These are phyloP conservation scores for Neurospora africana DNA, from an alignment of 495 filamentous ascomycete genomes.

Conservation along the genomic window DNA sequence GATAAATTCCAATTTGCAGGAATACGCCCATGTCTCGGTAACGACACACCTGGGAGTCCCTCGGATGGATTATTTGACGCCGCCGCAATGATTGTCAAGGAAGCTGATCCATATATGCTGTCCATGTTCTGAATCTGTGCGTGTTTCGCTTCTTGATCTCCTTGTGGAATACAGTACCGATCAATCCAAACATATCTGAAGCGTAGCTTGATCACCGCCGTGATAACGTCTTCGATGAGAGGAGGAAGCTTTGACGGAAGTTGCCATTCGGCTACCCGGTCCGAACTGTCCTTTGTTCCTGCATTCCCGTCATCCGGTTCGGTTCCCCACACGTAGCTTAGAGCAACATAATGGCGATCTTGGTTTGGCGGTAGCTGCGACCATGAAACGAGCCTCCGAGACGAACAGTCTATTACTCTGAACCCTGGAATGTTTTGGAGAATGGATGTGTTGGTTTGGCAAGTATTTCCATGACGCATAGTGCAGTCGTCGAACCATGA, in stretches of 20 bases:
- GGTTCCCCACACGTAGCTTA: neutral
- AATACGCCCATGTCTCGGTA: neutral
- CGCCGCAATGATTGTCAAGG: neutral
- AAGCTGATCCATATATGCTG: neutral
- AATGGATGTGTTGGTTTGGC: neutral
- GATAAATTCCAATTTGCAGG: neutral
- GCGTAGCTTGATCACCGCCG: neutral
- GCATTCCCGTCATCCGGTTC: neutral
- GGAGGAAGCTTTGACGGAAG: neutral
- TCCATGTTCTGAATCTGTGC: neutral
- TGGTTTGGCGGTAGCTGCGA: neutral
- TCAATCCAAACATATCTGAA: neutral
- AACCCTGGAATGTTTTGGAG: neutral
- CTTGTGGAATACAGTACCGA: neutral
- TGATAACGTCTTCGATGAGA: neutral
- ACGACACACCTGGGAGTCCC: neutral
- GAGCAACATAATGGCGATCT: neutral
- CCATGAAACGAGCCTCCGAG: neutral
- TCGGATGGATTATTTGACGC: neutral
- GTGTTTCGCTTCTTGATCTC: neutral
- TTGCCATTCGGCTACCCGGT: neutral
- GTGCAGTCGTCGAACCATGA: neutral
- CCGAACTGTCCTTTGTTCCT: constrained; percentile 7
- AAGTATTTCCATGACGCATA: neutral
- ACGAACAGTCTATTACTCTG: neutral